Evolutionary conservation across 257 asterid genomes (phyloP), one percentile per base, ranked within the genome.

Genomic region (Fraxinus excelsior): DNA sequence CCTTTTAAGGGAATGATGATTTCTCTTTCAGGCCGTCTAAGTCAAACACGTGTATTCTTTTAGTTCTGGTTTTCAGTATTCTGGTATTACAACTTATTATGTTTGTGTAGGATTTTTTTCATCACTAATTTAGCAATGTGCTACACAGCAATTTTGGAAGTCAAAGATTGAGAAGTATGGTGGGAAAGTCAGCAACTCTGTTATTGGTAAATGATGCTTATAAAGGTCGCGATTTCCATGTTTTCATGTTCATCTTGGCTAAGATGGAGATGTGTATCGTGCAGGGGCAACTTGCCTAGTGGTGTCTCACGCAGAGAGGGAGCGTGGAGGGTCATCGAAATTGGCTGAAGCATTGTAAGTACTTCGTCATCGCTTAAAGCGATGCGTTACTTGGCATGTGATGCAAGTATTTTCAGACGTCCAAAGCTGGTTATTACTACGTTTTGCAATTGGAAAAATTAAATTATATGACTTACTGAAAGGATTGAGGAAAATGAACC

Each of bases 341-440:
- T 62, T 93, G 80, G 88, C 93, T 6, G 99, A 95, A 82, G 99
- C 96, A 32, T 38, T 91, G 99, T 93, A 83, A 79, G 91, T 79
- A 70, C 28, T 53, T 16, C 14, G 5, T 11, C 60, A 28, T 70
- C 31, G 23, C n/a, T 12, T 21, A 3, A 5, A 21, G 67, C 11
- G 16, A 12, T 2, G 40, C 40, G 7, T 40, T 40, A 40, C 49
- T 40, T 11, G 49, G 40, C 40, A 37, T 7, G 40, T 37, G 11
- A 37, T 37, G 49, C 49, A 40, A 40, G 49, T 11, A 11, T 40
- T 40, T 40, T 40, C 49, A 40, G 49, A 12, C 3, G 49, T 40
- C 49, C 49, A 40, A 40, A 8, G 13, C 11, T 40, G 49, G 14
- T 2, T 40, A 2, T 40, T 37, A 37, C 13, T 38, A 38, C 13